These are phyloP conservation scores for Westerdykella sp. DNA, from an alignment of 2,329 filamentous ascomycete genomes.

Conservation along the genomic window DNA sequence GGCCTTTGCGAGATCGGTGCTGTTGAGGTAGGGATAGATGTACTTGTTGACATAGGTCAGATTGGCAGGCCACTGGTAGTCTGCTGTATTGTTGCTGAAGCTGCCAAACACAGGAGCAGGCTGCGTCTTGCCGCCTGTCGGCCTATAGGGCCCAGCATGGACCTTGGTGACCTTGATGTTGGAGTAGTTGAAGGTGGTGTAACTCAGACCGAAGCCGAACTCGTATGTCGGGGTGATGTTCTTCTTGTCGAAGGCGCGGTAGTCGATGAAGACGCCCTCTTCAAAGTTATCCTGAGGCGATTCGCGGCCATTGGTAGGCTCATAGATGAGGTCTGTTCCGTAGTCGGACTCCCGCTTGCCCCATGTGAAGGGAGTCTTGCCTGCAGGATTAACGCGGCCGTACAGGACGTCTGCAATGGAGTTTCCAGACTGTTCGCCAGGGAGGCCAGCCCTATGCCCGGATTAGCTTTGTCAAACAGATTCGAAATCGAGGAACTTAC, in stretches of 20 bases:
- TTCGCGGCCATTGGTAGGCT: conserved; percentile 60
- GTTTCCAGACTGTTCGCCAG: conserved; percentile 78
- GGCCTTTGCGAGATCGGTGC: conserved; percentile 51
- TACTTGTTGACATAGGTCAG: conserved; percentile 50
- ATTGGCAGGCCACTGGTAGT: conserved; percentile 62
- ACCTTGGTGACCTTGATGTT: conserved; percentile 54
- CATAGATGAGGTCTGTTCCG: conserved; percentile 59
- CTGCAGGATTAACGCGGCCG: conserved; percentile 69
- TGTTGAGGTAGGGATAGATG: conserved; percentile 70
- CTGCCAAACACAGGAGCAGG: conserved; percentile 61
- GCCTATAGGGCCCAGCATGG: conserved; percentile 48
- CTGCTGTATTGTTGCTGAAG: conserved; percentile 54
- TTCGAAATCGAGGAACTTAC: conserved; percentile 15
- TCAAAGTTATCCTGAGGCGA: conserved; percentile 68
- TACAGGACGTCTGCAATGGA: conserved; percentile 77
- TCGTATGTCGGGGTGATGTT: conserved; percentile 66
- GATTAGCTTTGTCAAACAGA: background rate
- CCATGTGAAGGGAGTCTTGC: conserved; percentile 75
- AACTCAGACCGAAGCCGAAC: conserved; percentile 74
- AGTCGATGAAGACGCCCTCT: conserved; percentile 78
- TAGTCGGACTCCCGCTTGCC: conserved; percentile 62
- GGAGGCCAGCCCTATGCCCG: conserved; percentile 56
- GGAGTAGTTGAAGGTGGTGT: conserved; percentile 74
- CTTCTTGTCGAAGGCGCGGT: conserved; percentile 65
- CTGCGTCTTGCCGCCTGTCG: conserved; percentile 56